A percentile compares a stretch with the other conserved stretches of the same genome.
Conservation (phyloP, 306 rosid genomes). For the Urtica urens region DNA sequence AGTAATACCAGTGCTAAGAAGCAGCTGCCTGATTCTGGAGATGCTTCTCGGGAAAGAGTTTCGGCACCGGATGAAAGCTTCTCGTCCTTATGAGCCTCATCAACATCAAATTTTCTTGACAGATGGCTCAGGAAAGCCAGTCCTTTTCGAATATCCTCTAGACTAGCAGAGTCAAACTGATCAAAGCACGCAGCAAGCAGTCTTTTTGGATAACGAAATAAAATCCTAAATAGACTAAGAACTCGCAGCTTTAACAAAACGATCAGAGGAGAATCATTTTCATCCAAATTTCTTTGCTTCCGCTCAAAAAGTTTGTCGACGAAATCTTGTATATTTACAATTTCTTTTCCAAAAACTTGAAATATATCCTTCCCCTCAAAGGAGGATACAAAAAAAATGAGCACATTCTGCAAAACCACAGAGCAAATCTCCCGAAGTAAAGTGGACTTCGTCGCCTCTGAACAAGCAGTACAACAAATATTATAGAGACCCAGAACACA, state of each 20-base stretch:
- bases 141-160: conserved; percentile 44
- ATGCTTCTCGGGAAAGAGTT: conserved; percentile 15
- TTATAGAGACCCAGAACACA: conserved; percentile 67
- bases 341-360: conserved; percentile 40
- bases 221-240: conserved; percentile 53
- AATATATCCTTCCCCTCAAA: conserved; percentile 63
- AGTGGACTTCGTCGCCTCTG: conserved; percentile 55
- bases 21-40: conserved; percentile 39
- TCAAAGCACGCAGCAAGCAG: conserved; percentile 80
- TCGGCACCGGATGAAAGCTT: conserved; percentile 30
- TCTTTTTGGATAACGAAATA: conserved; percentile 60
- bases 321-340: conserved; percentile 47
- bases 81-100: conserved; percentile 21
- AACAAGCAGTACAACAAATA: conserved; percentile 54
- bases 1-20: conserved; percentile 63
- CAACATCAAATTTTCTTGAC: conserved; percentile 31
- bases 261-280: conserved; percentile 37
- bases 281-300: conserved; percentile 43
- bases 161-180: conserved; percentile 34
- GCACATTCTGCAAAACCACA: conserved; percentile 65
- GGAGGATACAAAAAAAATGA: conserved; percentile 45
- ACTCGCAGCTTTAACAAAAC: conserved; percentile 44
- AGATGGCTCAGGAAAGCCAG: conserved; percentile 45
- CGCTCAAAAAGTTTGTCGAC: conserved; percentile 42
- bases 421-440: conserved; percentile 67